Evolutionary conservation across 257 asterid genomes (phyloP).

Genomic region (Solanum habrochaites): DNA sequence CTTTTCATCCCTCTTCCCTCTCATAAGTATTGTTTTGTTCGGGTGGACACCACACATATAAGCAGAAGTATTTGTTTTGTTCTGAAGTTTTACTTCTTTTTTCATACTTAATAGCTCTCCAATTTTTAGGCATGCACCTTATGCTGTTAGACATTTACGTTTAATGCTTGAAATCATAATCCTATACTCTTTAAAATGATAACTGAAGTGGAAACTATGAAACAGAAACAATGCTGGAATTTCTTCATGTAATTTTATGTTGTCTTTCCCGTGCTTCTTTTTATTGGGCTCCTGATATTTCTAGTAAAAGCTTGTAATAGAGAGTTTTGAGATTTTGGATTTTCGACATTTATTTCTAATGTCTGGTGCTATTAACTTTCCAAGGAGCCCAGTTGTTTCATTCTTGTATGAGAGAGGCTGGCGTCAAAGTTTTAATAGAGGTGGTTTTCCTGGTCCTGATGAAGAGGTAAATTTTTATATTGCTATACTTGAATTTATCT

Average conservation of each 20-base stretch:
- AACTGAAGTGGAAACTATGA: neutral
- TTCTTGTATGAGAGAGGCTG: constrained; percentile 95
- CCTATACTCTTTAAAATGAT: neutral
- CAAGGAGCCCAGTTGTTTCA: constrained; percentile 93
- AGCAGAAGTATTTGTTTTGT: neutral
- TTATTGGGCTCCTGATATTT: neutral
- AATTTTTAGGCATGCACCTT: neutral
- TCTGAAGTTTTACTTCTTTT: neutral
- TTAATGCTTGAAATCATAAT: neutral
- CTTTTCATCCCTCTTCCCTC: neutral
- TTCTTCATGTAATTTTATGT: neutral
- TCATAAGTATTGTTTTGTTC: neutral
- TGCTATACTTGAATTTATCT: neutral
- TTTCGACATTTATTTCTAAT: constrained; percentile 4
- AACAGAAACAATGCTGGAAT: neutral
- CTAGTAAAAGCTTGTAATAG: neutral
- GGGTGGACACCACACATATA: neutral
- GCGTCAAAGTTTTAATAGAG: constrained; percentile 78
- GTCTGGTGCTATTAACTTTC: neutral
- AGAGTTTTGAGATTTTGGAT: neutral
- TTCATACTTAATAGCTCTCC: neutral
- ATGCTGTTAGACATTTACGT: neutral
- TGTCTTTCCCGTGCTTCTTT: neutral
- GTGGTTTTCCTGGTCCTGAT: constrained; percentile 96
- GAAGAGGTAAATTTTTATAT: constrained; percentile 59